Conservation (phyloP, 495 filamentous ascomycete species). For the Neurospora discreta region DNA sequence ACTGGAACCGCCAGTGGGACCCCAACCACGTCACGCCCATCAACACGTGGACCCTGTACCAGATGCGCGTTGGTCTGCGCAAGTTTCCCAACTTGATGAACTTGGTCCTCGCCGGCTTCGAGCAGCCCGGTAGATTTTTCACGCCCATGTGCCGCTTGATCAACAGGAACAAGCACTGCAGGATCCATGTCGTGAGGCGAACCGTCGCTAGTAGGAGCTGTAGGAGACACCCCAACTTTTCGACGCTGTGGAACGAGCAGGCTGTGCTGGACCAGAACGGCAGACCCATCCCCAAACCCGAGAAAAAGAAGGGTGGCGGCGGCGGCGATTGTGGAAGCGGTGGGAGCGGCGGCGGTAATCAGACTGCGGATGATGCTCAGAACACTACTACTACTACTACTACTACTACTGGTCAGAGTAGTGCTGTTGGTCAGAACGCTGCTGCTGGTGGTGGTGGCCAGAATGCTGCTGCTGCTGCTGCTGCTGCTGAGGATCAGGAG, state of each 20-base stretch:
- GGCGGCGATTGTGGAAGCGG: too few species aligned
- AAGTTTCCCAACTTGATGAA: background rate
- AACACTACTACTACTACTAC: background rate
- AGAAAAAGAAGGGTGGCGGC: background rate
- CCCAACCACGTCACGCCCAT: slow-evolving; percentile 1
- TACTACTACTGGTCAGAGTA: background rate
- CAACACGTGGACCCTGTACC: background rate
- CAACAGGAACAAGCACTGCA: background rate
- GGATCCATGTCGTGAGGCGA: background rate
- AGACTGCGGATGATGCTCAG: background rate
- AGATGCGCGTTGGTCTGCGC: background rate
- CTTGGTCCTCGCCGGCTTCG: background rate
- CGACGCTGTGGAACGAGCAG: background rate
- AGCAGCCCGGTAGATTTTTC: background rate
- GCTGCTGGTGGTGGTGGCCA: background rate
- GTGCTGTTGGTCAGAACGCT: background rate
- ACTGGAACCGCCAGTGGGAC: background rate
- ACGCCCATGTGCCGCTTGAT: background rate
- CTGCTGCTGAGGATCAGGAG: background rate
- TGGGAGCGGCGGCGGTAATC: background rate
- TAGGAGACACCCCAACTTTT: background rate
- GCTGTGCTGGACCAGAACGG: background rate
- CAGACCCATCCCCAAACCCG: background rate
- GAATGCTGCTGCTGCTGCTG: background rate
- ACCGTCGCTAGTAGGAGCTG: background rate